A percentile compares a stretch with the other conserved stretches of the same genome.
Conservation (phyloP, 805 yeast species). For the Candida succiphila region DNA sequence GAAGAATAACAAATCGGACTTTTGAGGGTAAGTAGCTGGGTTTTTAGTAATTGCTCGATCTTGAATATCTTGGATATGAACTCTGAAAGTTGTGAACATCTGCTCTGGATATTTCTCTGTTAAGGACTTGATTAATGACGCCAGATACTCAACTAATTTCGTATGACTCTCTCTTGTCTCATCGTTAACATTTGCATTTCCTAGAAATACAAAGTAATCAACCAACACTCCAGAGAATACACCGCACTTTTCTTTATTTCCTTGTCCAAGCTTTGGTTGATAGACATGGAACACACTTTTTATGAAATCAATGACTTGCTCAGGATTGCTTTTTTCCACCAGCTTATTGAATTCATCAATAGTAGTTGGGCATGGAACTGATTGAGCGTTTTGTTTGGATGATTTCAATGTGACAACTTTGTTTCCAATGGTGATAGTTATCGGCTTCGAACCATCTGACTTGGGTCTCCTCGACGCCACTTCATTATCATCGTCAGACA, state of each 20-base stretch:
- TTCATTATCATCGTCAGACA: slow-evolving; percentile 21
- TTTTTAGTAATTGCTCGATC: slow-evolving; percentile 28
- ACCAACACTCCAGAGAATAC: slow-evolving; percentile 52
- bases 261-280: slow-evolving; percentile 72
- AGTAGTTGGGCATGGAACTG: slow-evolving; percentile 35
- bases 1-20: slow-evolving; percentile 58
- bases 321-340: slow-evolving; percentile 20
- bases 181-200: slow-evolving; percentile 22
- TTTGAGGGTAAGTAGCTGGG: slow-evolving; percentile 21
- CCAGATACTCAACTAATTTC: slow-evolving; percentile 25
- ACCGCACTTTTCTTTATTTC: slow-evolving; percentile 70
- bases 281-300: slow-evolving; percentile 47
- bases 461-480: slow-evolving; percentile 4
- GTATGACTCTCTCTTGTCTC: slow-evolving; percentile 18
- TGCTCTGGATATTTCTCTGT: slow-evolving; percentile 57
- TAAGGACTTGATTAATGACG: slow-evolving; percentile 40
- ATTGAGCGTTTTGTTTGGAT: slow-evolving; percentile 7
- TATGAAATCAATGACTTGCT: slow-evolving; percentile 37
- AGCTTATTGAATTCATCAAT: slow-evolving; percentile 33
- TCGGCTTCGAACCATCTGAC: slow-evolving; percentile 3
- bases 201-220: slow-evolving; percentile 46
- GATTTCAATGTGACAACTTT: slow-evolving; percentile 17
- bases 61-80: slow-evolving; percentile 45
- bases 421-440: slow-evolving; percentile 23
- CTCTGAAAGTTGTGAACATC: slow-evolving; percentile 54